Percentiles rank a stretch among this genome's conserved stretches.
Evolutionary conservation across 306 rosid species (phyloP).

Genomic region (Begonia masoniana): DNA sequence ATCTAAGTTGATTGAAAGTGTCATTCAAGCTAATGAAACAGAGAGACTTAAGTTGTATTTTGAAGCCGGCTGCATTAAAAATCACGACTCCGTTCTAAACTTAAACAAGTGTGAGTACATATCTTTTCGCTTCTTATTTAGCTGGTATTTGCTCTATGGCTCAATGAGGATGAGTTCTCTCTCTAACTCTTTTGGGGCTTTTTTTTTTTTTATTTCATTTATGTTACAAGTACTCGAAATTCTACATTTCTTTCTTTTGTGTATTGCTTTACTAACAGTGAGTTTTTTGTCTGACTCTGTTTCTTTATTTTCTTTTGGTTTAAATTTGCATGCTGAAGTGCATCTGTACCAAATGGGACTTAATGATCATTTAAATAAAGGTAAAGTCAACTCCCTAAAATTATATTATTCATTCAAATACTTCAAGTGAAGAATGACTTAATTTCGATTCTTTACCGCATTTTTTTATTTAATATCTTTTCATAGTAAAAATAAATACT

Average conservation of each 20-base stretch:
- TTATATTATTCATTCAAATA: too few relatives aligned
- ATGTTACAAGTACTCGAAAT: not conserved
- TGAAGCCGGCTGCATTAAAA: slow-evolving; percentile 46
- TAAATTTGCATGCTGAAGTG: slow-evolving; percentile 41
- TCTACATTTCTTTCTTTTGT: not conserved
- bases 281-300: not conserved
- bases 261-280: not conserved
- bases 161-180: not conserved
- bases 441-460: not conserved
- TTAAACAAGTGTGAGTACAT: slow-evolving; percentile 32
- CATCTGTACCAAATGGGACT: slow-evolving; percentile 51
- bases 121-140: not conserved
- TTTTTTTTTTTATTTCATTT: not conserved
- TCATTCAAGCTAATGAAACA: slow-evolving; percentile 44
- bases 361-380: slow-evolving; percentile 35
- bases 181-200: not conserved
- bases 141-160: not conserved
- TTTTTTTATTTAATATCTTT: not conserved
- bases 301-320: slow-evolving; percentile 5
- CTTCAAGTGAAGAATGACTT: too few relatives aligned
- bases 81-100: slow-evolving; percentile 28
- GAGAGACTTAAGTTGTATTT: slow-evolving; percentile 43
- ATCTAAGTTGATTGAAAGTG: slow-evolving; percentile 33
- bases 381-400: slow-evolving; percentile 13
- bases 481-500: too few relatives aligned